These are phyloP conservation scores for Diaporthe vexans DNA, from an alignment of 2,329 filamentous ascomycete species.

Conservation along the genomic window DNA sequence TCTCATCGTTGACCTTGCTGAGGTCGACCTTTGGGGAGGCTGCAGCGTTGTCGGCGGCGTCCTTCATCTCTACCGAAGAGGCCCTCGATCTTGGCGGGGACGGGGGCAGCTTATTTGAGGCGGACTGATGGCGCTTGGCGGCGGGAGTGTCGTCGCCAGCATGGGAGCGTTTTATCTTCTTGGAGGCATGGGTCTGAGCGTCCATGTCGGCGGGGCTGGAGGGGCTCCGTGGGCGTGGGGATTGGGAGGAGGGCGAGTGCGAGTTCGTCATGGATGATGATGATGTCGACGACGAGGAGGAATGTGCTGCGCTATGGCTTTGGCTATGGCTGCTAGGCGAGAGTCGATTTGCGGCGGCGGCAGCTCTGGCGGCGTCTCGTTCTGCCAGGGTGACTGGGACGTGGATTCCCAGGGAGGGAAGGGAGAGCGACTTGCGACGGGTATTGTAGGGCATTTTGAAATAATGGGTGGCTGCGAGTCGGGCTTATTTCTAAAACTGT, in stretches of 20 bases:
- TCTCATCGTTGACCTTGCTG: constrained; percentile 91
- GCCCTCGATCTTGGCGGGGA: constrained; percentile 69
- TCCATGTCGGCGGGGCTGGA: constrained; percentile 36
- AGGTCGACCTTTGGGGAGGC: constrained; percentile 75
- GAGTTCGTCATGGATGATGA: constrained; percentile 49
- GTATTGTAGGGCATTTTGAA: constrained; percentile 91
- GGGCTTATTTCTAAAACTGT: constrained; percentile 17
- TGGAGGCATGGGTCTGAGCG: constrained; percentile 60
- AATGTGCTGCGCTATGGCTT: constrained; percentile 43
- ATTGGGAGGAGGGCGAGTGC: constrained; percentile 49
- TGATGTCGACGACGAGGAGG: constrained; percentile 48
- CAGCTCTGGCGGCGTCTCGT: constrained; percentile 67
- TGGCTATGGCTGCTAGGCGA: constrained; percentile 46
- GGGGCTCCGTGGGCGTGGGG: constrained; percentile 38
- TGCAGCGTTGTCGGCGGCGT: constrained; percentile 50
- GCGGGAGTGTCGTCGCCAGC: constrained; percentile 56
- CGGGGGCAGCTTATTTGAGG: constrained; percentile 84
- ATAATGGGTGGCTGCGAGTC: not conserved
- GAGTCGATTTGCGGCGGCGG: constrained; percentile 54
- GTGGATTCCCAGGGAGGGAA: constrained; percentile 93
- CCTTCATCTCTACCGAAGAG: constrained; percentile 57
- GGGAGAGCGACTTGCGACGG: constrained; percentile 92
- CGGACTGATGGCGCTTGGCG: constrained; percentile 53
- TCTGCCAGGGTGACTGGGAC: constrained; percentile 77
- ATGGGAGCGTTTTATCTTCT: constrained; percentile 86